These are phyloP conservation scores for Trypanosoma scelopori DNA, from an alignment of 208 protist genomes.

Conservation along the genomic window DNA sequence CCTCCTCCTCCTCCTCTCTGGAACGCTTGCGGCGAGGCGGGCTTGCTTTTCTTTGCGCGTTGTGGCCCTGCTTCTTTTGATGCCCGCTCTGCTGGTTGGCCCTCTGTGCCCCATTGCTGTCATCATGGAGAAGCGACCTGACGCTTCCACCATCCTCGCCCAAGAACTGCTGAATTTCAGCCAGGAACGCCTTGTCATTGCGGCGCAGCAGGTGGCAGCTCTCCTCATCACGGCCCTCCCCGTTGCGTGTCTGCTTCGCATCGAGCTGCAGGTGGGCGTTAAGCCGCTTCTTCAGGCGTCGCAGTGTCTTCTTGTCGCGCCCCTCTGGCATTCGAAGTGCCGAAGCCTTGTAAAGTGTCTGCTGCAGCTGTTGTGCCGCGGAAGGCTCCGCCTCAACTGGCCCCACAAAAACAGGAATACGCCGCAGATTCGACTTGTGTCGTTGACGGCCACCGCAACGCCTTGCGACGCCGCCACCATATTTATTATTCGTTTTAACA, in stretches of 20 bases:
- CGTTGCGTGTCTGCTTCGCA: conserved; percentile 24
- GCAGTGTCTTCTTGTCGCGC: conserved; percentile 20
- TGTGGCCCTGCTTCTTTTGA: conserved; percentile 1
- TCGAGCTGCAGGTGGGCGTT: conserved; percentile 9
- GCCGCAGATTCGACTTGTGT: conserved; percentile 1
- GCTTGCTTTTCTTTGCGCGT: conserved; percentile 8
- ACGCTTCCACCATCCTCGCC: conserved; percentile 37
- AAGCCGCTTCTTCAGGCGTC: conserved; percentile 23
- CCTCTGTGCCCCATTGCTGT: not conserved
- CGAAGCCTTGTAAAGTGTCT: conserved; percentile 21
- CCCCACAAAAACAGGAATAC: not conserved
- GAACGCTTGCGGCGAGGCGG: conserved; percentile 1
- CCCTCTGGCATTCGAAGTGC: conserved; percentile 18
- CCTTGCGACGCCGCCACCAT: too few species aligned
- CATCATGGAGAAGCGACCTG: conserved; percentile 16
- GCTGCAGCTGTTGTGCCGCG: conserved; percentile 11
- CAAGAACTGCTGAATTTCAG: conserved; percentile 53
- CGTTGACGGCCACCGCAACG: not conserved
- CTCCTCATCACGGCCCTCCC: conserved; percentile 14
- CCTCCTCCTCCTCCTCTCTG: not conserved
- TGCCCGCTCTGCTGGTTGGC: not conserved
- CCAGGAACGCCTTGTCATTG: conserved; percentile 36
- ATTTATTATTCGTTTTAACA: too few species aligned
- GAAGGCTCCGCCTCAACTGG: conserved; percentile 4
- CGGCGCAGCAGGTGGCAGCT: conserved; percentile 5